Evolutionary conservation across 108 stramenopile genomes (phyloP), one percentile per base, ranked within the genome.

Genomic region (Cylindrotheca closterium): DNA sequence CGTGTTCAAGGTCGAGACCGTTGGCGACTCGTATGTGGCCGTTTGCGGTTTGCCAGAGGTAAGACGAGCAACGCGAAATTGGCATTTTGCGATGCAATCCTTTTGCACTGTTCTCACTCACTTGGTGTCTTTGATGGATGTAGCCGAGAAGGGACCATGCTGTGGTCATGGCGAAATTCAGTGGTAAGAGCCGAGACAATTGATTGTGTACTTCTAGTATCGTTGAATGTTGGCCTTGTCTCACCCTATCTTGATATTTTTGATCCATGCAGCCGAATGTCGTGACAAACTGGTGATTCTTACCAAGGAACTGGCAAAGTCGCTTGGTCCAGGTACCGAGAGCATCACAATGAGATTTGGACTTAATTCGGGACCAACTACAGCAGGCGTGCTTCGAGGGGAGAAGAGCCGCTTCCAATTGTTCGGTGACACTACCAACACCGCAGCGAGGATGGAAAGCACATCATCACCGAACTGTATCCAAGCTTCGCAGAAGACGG

Each of bases 1-100:
- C 4, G 48, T 62, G 26, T 62, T 62, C 48, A 62, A 62, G 34
- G 58, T 60, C 21, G 58, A 60, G 23, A 60, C 58, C 15, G 68
- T 66, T 27, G 65, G 60, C 30, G 67, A 68, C 26, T 68, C 31
- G 10, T 68, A 68, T 45, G 12, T 68, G 17, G 67, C 67, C 19
- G 68, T 64, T 31, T 58, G 76, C 33, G 84, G 84, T 26, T 21
- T 85, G 12, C 80, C 84, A 5, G 62, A 77, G 21, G n/a, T n/a
- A n/a, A n/a, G n/a, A n/a, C n/a, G n/a, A n/a, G n/a, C n/a, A n/a
- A n/a, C n/a, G n/a, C 73, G 68, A 23, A 47, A 18, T 23, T 37
- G 66, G 18, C 30, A 58, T 8, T 30, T 18, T 18, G 33, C 58
- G 7, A 19, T 46, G 30, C 29, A 8, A n/a, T n/a, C n/a, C n/a